Percentiles rank a stretch among this genome's conserved stretches.
These are phyloP conservation scores for Wickerhamomyces sp. DNA, from an alignment of 1,139 yeast genomes.

Conservation along the genomic window DNA sequence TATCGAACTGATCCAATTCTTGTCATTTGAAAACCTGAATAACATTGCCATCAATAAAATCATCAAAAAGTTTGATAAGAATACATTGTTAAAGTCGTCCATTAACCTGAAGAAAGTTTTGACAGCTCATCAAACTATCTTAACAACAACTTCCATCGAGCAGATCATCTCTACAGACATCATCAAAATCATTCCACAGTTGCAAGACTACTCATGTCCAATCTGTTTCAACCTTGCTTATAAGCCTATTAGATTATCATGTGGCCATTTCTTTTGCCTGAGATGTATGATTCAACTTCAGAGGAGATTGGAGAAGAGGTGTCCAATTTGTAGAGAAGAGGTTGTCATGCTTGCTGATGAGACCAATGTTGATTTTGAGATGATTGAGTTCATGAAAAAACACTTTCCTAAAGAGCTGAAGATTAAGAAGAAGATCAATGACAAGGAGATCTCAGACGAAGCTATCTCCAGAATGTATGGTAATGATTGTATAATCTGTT, in stretches of 20 bases:
- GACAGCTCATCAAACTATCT: constrained; percentile 8
- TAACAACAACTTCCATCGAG: constrained; percentile 24
- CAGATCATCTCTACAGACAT: constrained; percentile 49
- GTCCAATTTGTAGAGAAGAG: constrained; percentile 62
- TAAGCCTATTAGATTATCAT: constrained; percentile 59
- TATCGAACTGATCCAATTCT: constrained; percentile 48
- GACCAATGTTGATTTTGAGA: constrained; percentile 50
- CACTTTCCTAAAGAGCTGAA: constrained; percentile 67
- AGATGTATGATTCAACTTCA: constrained; percentile 66
- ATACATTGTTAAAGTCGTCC: constrained; percentile 52
- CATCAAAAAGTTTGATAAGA: constrained; percentile 70
- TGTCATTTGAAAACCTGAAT: constrained; percentile 60
- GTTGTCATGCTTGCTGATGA: constrained; percentile 58
- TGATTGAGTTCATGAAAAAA: constrained; percentile 47
- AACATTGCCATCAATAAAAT: constrained; percentile 62
- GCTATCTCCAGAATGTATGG: constrained; percentile 26
- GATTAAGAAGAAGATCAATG: constrained; percentile 54
- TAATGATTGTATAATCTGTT: too few relatives aligned
- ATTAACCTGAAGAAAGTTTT: constrained; percentile 41
- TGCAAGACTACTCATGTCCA: constrained; percentile 73
- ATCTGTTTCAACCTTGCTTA: constrained; percentile 65
- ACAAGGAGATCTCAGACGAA: constrained; percentile 46
- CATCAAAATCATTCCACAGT: constrained; percentile 58
- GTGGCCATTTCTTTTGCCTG: constrained; percentile 68
- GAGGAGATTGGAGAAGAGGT: constrained; percentile 48